Evolutionary conservation across 2,329 filamentous ascomycete species (phyloP).

Genomic region (Arthroderma sp.): DNA sequence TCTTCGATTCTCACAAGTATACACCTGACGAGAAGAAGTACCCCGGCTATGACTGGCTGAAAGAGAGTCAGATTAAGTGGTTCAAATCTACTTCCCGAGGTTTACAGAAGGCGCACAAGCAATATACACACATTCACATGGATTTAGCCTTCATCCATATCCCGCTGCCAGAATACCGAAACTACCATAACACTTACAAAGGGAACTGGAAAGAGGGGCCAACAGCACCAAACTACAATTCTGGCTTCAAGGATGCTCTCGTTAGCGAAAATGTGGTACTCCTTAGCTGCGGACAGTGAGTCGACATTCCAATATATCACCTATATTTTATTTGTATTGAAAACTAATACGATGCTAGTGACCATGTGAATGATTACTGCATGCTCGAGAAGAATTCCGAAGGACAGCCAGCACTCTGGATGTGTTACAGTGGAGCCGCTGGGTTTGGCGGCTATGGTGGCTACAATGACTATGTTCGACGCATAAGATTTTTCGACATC

Average conservation of each 20-base stretch:
- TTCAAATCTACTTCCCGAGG: conserved; percentile 66
- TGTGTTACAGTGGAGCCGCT: conserved; percentile 89
- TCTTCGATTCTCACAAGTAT: conserved; percentile 87
- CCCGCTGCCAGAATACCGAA: conserved; percentile 75
- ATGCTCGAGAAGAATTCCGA: conserved; percentile 48
- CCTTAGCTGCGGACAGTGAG: conserved; percentile 82
- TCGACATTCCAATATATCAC: conserved; percentile 12
- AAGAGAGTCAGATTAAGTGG: conserved; percentile 87
- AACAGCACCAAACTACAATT: conserved; percentile 80
- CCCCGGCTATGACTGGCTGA: conserved; percentile 95
- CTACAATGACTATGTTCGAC: conserved; percentile 71
- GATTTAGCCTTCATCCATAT: conserved; percentile 97
- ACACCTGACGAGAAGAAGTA: conserved; percentile 78
- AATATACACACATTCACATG: conserved; percentile 87
- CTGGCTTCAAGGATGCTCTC: conserved; percentile 81
- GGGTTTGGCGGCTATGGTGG: conserved; percentile 94
- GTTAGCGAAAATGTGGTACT: conserved; percentile 74
- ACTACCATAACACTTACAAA: conserved; percentile 44
- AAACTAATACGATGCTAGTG: conserved; percentile 34
- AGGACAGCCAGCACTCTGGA: conserved; percentile 66
- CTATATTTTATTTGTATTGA: not conserved
- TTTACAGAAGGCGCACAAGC: conserved; percentile 62
- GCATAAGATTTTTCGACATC: conserved; percentile 79
- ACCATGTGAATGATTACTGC: conserved; percentile 97
- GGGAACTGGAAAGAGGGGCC: conserved; percentile 71